Evolutionary conservation across 2,329 filamentous ascomycete species (phyloP), one percentile per base, ranked within the genome.

Genomic region (Hymenoscyphus linearis): DNA sequence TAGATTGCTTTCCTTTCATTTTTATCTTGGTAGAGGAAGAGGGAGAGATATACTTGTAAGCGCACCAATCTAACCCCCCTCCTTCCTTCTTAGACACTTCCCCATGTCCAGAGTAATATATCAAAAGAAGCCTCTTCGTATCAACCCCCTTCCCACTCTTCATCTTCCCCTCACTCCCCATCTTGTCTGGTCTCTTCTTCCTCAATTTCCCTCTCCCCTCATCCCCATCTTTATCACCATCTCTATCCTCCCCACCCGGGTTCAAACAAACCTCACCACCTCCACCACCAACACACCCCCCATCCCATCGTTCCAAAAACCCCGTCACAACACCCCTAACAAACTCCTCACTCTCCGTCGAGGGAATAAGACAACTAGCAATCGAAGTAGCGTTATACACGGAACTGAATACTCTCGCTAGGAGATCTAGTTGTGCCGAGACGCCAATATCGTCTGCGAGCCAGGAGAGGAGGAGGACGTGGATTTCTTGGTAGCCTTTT

Each of bases 91-190:
- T 50, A 26, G 50, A 26, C n/a, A 56, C 31, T 22, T 59, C 59
- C 26, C 59, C 59, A 57, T 61, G 59, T 18, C 59, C 59, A 47
- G 25, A 37, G 27, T 61, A 57, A 36, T 61, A 54, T 12, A 61
- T 47, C 13, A 61, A 35, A n/a, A 61, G 26, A 14, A 61, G 37
- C 40, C 47, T 61, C 9, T 22, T 22, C 18, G 7, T 47, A 3
- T 10, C 40, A 5, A 3, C 40, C 22, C 26, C 26, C 44, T 26
- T n/a, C 18, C 10, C 18, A 9, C 26, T 25, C 12, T 47, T 25
- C 40, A 22, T 12, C 40, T 16, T 47, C 6, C 40, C 22, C n/a
- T 47, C 22, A 18, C 4, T n/a, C n/a, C 22, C 22, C 18, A n/a
- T n/a, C n/a, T n/a, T n/a, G n/a, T n/a, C n/a, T n/a, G n/a, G n/a